Evolutionary conservation across 179 eudicot genomes (phyloP), one percentile per base, ranked within the genome.

Genomic region (Carnegiea gigantea): DNA sequence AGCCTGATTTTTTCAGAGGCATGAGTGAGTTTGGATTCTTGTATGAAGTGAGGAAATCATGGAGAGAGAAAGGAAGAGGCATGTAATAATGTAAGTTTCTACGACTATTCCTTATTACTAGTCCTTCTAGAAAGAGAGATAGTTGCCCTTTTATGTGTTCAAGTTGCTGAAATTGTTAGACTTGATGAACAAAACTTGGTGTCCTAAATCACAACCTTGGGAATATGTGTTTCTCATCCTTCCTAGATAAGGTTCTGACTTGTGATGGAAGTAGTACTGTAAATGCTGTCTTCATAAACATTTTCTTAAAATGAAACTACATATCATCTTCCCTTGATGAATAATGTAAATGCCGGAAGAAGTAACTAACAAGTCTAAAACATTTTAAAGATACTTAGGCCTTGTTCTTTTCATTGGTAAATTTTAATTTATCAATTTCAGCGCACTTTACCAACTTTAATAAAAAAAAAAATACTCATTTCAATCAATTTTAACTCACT

Each of bases 1-100:
- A 62, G 68, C 28, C 30, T 62, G 68, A 62, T 3, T 9, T 62
- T 62, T 62, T 3, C 68, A 9, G 30, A 62, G 68, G 28, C 38
- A 67, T 28, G 24, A 21, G 40, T 5, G 40, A 67, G 23, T 12
- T 26, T 21, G 72, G 40, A 67, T 70, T 33, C 46, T 70, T 70
- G 23, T 28, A 12, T 67, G 6, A 65, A 70, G 73, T 70, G 44
- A 70, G 43, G 43, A 28, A 12, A 33, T 13, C 20, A 36, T 0
- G 20, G 57, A 51, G 57, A 67, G 10, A 24, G 38, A 28, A 67
- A 67, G 71, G 38, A 26, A 67, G 5, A 24, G 18, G 7, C 62
- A n/a, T 21, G 68, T n/a, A 62, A 62, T 13, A 13, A 33, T 13
- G 73, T 70, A 70, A 70, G 73, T 70, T 70, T 70, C 73, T 15